phyloP scores from a whole-genome alignment of 2,329 filamentous ascomycete species.

The Aspergillus versicolor region DNA sequence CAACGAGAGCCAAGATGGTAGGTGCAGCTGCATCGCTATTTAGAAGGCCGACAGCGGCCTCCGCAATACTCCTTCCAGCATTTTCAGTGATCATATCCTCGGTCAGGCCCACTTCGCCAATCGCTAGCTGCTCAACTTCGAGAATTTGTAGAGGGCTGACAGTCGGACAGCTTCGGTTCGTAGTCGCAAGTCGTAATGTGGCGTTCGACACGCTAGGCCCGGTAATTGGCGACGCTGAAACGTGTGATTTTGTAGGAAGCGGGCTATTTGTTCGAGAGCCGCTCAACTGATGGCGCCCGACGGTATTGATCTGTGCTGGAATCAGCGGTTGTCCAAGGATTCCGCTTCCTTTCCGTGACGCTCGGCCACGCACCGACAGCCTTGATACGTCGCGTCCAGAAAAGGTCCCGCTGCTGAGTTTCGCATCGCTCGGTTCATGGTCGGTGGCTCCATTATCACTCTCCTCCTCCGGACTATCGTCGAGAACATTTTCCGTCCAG shows the following conservation, averaged over 20 bases:
- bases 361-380: conserved; percentile 34
- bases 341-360: conserved; percentile 45
- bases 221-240: conserved; percentile 45
- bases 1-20: conserved; percentile 76
- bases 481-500: conserved; percentile 87
- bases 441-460: conserved; percentile 69
- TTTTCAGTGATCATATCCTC: conserved; percentile 93
- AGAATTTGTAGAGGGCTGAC: conserved; percentile 78
- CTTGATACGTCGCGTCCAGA: conserved; percentile 44
- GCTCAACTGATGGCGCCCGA: conserved; percentile 36
- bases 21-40: conserved; percentile 56
- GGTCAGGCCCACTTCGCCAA: conserved; percentile 79
- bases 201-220: conserved; percentile 37
- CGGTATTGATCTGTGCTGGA: conserved; percentile 33
- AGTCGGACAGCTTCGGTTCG: conserved; percentile 56
- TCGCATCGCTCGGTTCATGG: conserved; percentile 41
- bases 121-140: conserved; percentile 86
- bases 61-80: conserved; percentile 81
- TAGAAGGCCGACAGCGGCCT: conserved; percentile 69
- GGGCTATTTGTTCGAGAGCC: conserved; percentile 41
- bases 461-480: conserved; percentile 70
- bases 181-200: conserved; percentile 54
- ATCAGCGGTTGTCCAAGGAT: conserved; percentile 38
- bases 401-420: conserved; percentile 47
- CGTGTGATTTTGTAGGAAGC: conserved; percentile 38